Evolutionary conservation across 148 eudicot genomes (phyloP).

Genomic region (Polygonum aviculare): DNA sequence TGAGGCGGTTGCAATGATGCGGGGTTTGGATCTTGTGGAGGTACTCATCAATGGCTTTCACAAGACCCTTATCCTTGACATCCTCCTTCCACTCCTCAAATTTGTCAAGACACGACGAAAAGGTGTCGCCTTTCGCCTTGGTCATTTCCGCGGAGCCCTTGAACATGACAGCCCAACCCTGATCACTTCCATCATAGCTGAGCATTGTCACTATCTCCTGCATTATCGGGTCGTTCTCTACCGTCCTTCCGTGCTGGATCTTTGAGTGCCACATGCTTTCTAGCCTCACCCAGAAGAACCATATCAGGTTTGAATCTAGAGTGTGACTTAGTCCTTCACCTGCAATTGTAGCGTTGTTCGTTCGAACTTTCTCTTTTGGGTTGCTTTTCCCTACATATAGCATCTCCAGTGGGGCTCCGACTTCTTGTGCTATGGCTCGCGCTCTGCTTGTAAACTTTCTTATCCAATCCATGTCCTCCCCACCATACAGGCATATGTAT

Average conservation of each 20-base stretch:
- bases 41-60: slow-evolving; percentile 35
- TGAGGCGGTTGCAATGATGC: slow-evolving; percentile 62
- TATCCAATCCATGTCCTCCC: slow-evolving; percentile 76
- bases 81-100: slow-evolving; percentile 32
- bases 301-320: slow-evolving; percentile 39
- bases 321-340: slow-evolving; percentile 41
- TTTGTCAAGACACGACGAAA: slow-evolving; percentile 26
- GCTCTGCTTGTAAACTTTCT: slow-evolving; percentile 35
- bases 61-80: slow-evolving; percentile 26
- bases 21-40: slow-evolving; percentile 34
- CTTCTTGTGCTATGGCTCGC: slow-evolving; percentile 27
- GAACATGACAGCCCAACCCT: slow-evolving; percentile 70
- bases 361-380: slow-evolving; percentile 43
- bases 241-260: slow-evolving; percentile 43
- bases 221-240: slow-evolving; percentile 50
- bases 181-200: slow-evolving; percentile 59
- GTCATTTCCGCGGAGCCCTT: slow-evolving; percentile 48
- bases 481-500: slow-evolving; percentile 67
- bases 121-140: slow-evolving; percentile 39
- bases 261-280: slow-evolving; percentile 91
- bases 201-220: slow-evolving; percentile 57
- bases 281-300: slow-evolving; percentile 76
- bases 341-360: slow-evolving; percentile 23
- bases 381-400: slow-evolving; percentile 70
- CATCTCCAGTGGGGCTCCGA: slow-evolving; percentile 47